Percentiles rank a stretch among this genome's conserved stretches.
Evolutionary conservation across 2,329 filamentous ascomycete genomes (phyloP).

Genomic region (Escovopsis sp.): DNA sequence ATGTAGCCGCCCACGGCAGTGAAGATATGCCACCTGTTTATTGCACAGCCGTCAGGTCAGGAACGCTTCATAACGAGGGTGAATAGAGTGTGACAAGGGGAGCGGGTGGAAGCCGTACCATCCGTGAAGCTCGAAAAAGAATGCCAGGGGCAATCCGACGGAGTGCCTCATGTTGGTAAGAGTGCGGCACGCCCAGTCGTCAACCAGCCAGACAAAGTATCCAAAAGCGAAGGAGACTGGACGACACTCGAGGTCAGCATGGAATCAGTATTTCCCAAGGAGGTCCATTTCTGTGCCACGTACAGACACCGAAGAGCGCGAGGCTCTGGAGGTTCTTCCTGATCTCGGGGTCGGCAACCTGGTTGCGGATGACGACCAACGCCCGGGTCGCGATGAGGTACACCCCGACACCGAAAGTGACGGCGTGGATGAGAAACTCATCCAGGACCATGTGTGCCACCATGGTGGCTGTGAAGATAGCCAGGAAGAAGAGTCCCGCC

Average conservation of each 20-base stretch:
- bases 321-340: slow-evolving; percentile 9
- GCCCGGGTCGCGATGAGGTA: slow-evolving; percentile 20
- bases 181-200: slow-evolving; percentile 18
- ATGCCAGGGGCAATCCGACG: slow-evolving; percentile 22
- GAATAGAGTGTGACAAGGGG: not conserved
- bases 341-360: slow-evolving; percentile 14
- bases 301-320: slow-evolving; percentile 10
- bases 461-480: slow-evolving; percentile 20
- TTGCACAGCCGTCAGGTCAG: not conserved
- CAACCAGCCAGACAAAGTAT: slow-evolving; percentile 25
- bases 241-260: not conserved
- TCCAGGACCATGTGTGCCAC: slow-evolving; percentile 27
- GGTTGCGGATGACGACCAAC: slow-evolving; percentile 16
- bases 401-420: slow-evolving; percentile 19
- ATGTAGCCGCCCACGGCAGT: slow-evolving; percentile 27
- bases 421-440: slow-evolving; percentile 25
- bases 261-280: too few relatives aligned
- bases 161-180: slow-evolving; percentile 14
- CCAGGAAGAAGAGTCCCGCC: slow-evolving; percentile 9
- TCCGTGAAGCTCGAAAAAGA: slow-evolving; percentile 25
- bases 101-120: slow-evolving; percentile 16
- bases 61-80: too few relatives aligned
- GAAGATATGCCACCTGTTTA: slow-evolving; percentile 25
- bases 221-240: slow-evolving; percentile 22
- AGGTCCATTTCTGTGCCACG: not conserved